Base-by-base conservation (phyloP, 352 stramenopile genomes). In the Phytophthora sansomeana region DNA sequence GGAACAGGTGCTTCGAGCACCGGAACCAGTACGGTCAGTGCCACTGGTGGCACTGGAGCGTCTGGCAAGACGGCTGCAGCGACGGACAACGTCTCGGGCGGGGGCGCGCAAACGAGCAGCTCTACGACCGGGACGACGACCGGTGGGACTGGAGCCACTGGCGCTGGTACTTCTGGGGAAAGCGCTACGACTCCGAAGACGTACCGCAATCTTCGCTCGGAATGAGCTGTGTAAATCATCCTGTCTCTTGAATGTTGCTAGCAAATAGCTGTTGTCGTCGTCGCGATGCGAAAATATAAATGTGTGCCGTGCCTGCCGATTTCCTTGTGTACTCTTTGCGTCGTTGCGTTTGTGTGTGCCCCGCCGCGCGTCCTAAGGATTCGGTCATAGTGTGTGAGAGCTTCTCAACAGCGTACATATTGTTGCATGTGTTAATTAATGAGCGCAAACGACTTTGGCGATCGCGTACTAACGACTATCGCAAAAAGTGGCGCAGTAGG, bases 181-280 rank as follows among this genome's bases (percentile, higher is more conserved):
- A 30, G 26, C 8, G n/a, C 41, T 21, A 16, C 49, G 2, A 30
- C 49, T 14, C 49, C 32, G 32, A 57, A 44, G 21, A 46, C 32
- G 33, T 57, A 43, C 21, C 49, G 49, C 33, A 46, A n/a, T n/a
- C 49, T 57, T 44, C 33, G 49, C 19, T 57, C 33, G 14, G 49
- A 57, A 33, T 57, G 33, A 35, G 30, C 2, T 19, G 4, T 16
- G n/a, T n/a, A 13, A 6, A 16, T 42, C 36, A 21, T n/a, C n/a
- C n/a, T n/a, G n/a, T n/a, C 16, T 6, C 13, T 42, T 42, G 33
- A 38, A 13, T 42, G 36, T 42, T 42, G 36, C 13, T 21, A 9
- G 35, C 35, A n/a, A n/a, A n/a, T n/a, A n/a, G n/a, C n/a, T n/a
- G n/a, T n/a, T n/a, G n/a, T n/a, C n/a, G n/a, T n/a, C n/a, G n/a